phyloP scores from a whole-genome alignment of 768 basidiomycete genomes.

The Boletellus ananas region DNA sequence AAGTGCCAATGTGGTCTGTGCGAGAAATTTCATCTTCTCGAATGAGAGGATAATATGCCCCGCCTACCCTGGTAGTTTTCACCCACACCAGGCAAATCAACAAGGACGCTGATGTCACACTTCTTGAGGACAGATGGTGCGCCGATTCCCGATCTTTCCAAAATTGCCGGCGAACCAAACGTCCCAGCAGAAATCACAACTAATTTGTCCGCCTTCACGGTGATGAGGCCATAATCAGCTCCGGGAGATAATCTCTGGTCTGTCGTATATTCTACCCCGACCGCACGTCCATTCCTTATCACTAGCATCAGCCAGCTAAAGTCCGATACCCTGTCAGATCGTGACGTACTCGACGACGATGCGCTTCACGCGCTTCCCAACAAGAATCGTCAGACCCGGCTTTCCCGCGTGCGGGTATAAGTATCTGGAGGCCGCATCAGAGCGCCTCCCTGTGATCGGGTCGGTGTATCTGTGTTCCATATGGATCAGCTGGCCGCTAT shows the following conservation, averaged over 20 bases:
- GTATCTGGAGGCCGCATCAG: conserved; percentile 33
- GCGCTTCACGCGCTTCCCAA: conserved; percentile 34
- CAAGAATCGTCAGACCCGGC: conserved; percentile 29
- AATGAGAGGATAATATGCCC: fast-evolving
- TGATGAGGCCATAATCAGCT: neutral
- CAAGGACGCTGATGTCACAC: conserved; percentile 42
- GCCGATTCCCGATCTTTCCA: conserved; percentile 71
- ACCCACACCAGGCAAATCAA: conserved; percentile 76
- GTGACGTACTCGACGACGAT: conserved; percentile 34
- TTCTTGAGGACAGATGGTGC: conserved; percentile 42
- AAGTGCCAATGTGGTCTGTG: conserved; percentile 29
- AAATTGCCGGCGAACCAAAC: conserved; percentile 53
- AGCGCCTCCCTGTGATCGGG: conserved; percentile 34
- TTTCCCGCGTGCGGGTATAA: conserved; percentile 33
- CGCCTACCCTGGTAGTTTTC: conserved; percentile 56
- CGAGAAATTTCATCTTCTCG: too few species aligned
- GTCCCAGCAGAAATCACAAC: conserved; percentile 52
- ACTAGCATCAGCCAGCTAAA: neutral
- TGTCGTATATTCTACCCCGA: conserved; percentile 36
- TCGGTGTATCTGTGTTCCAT: conserved; percentile 47
- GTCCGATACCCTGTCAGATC: neutral
- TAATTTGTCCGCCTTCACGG: conserved; percentile 33
- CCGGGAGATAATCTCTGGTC: conserved; percentile 25
- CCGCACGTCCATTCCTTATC: conserved; percentile 33
- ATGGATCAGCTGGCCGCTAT: neutral